phyloP scores from a whole-genome alignment of 2,329 filamentous ascomycete genomes.

The Hymenoscyphus infarciens region DNA sequence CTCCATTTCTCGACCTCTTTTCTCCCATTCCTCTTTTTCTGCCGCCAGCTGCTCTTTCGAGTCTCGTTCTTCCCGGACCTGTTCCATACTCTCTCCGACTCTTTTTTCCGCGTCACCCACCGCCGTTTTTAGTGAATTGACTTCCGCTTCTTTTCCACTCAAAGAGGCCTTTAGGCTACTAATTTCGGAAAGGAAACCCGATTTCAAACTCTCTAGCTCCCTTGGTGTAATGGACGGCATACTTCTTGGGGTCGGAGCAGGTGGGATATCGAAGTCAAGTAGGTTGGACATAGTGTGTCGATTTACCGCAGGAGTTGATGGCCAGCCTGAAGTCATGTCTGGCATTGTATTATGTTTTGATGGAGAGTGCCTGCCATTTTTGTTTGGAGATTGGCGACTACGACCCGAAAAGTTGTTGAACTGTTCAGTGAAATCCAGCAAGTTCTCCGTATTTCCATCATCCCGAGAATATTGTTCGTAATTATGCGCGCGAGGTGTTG shows the following conservation, averaged over 20 bases:
- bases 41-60: slow-evolving; percentile 67
- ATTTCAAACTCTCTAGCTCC: slow-evolving; percentile 90
- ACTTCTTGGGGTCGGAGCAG: slow-evolving; percentile 85
- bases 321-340: slow-evolving; percentile 24
- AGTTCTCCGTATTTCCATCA: slow-evolving; percentile 52
- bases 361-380: slow-evolving; percentile 44
- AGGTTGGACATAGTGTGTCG: slow-evolving; percentile 57
- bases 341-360: slow-evolving; percentile 36
- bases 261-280: slow-evolving; percentile 90
- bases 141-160: slow-evolving; percentile 89
- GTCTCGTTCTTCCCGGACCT: slow-evolving; percentile 72
- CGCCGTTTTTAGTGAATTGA: slow-evolving; percentile 79
- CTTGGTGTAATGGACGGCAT: slow-evolving; percentile 87
- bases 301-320: slow-evolving; percentile 29
- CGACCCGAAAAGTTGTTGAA: slow-evolving; percentile 51
- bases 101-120: slow-evolving; percentile 88
- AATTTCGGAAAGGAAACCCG: slow-evolving; percentile 85
- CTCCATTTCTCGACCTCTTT: slow-evolving; percentile 82
- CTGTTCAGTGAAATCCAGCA: slow-evolving; percentile 86
- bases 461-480: slow-evolving; percentile 15
- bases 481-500: slow-evolving; percentile 39
- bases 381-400: slow-evolving; percentile 47
- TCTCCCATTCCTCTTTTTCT: slow-evolving; percentile 81
- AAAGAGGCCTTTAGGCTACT: slow-evolving; percentile 90
- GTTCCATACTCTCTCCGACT: slow-evolving; percentile 80